These are phyloP conservation scores for Deakozyma indianensis DNA, from an alignment of 805 yeast genomes.

Conservation along the genomic window DNA sequence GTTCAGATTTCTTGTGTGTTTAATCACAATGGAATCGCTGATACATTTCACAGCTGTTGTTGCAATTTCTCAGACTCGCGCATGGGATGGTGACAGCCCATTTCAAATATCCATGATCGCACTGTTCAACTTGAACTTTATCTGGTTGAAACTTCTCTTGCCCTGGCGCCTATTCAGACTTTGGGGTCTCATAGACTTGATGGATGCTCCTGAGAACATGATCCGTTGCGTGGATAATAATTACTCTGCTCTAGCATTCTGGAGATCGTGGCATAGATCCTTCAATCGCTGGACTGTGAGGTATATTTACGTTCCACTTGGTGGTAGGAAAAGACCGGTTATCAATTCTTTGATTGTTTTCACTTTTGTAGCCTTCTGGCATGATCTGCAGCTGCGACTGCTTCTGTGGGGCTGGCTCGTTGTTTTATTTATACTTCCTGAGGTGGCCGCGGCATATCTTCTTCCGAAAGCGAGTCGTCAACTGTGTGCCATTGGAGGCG, in stretches of 20 bases:
- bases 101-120: conserved; percentile 94
- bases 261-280: conserved; percentile 99
- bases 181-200: conserved; percentile 86
- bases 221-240: conserved; percentile 90
- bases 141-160: conserved; percentile 82
- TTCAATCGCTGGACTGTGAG: conserved; percentile 81
- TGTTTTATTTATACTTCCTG: conserved; percentile 79
- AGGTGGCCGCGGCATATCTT: conserved; percentile 43
- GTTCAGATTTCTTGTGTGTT: conserved; percentile 52
- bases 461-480: conserved; percentile 35
- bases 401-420: conserved; percentile 94
- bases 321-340: conserved; percentile 62
- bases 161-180: conserved; percentile 94
- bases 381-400: conserved; percentile 78
- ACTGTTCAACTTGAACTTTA: conserved; percentile 71
- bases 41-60: conserved; percentile 85
- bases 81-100: conserved; percentile 83
- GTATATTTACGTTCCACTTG: conserved; percentile 82
- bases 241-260: conserved; percentile 83
- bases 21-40: conserved; percentile 77
- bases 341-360: conserved; percentile 74
- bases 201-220: conserved; percentile 97
- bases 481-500: conserved; percentile 77
- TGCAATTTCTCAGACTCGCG: conserved; percentile 77
- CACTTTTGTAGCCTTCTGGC: conserved; percentile 96